These are phyloP conservation scores for Chenopodium quinoa DNA, from an alignment of 148 eudicot genomes.

Conservation along the genomic window DNA sequence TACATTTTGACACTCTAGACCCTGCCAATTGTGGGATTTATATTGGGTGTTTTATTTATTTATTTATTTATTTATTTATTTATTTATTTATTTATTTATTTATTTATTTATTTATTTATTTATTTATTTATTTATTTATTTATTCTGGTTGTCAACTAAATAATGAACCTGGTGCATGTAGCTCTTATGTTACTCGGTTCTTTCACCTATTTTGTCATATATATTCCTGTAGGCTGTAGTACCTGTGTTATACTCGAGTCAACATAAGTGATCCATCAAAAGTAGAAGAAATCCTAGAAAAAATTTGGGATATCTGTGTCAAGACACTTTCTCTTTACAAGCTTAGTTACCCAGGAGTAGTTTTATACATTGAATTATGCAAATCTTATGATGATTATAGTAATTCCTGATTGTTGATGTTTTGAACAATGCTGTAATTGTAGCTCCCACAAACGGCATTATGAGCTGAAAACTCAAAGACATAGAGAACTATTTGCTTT, in stretches of 20 bases:
- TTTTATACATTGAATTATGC: too few relatives aligned
- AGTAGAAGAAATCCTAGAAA: too few relatives aligned
- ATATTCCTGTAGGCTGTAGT: too few relatives aligned
- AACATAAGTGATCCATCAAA: too few relatives aligned
- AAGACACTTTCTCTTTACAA: background rate
- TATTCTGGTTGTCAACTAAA: background rate
- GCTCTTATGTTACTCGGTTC: background rate
- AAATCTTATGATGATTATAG: background rate
- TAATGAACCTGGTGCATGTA: background rate
- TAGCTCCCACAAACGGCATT: slow-evolving; percentile 79
- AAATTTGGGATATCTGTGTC: too few relatives aligned
- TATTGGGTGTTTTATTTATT: background rate
- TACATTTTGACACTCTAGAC: too few relatives aligned
- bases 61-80: too few relatives aligned
- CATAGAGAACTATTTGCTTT: slow-evolving; percentile 75
- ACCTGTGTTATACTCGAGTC: too few relatives aligned
- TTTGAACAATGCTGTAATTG: slow-evolving; percentile 11
- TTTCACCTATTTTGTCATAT: background rate
- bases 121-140: too few relatives aligned
- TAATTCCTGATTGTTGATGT: background rate
- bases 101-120: too few relatives aligned
- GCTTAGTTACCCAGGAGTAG: too few relatives aligned
- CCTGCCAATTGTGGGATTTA: background rate
- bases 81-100: too few relatives aligned
- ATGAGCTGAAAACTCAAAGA: slow-evolving; percentile 77